phyloP scores from a whole-genome alignment of 129 eudicot species.

The Rutidosis leptorrhynchoides region DNA sequence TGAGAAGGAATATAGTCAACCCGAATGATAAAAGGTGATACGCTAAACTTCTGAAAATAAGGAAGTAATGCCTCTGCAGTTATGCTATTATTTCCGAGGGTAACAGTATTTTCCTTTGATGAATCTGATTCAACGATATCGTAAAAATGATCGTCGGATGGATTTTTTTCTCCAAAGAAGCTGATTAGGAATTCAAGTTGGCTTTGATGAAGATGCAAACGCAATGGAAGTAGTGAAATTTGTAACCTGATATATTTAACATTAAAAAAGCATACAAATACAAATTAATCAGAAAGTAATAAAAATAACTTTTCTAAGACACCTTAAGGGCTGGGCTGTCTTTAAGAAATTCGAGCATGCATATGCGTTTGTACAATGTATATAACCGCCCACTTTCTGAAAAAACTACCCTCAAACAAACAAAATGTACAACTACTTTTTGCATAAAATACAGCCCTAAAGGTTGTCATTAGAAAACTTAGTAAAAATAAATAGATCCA shows the following conservation, averaged over 20 bases:
- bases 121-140: conserved; percentile 35
- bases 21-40: conserved; percentile 60
- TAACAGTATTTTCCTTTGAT: conserved; percentile 20
- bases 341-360: too few species aligned
- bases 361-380: too few species aligned
- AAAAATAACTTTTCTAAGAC: background rate
- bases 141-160: conserved; percentile 35
- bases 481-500: background rate
- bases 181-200: conserved; percentile 78
- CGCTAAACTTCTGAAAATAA: conserved; percentile 93
- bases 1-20: conserved; percentile 87
- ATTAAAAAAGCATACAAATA: background rate
- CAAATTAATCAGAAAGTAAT: background rate
- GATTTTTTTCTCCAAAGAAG: conserved; percentile 75
- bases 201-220: conserved; percentile 93
- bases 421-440: too few species aligned
- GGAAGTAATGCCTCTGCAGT: conserved; percentile 87
- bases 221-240: conserved; percentile 69
- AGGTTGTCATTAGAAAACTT: too few species aligned
- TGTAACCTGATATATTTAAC: conserved; percentile 49
- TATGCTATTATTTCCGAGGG: conserved; percentile 35
- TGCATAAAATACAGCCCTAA: too few species aligned
- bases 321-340: too few species aligned
- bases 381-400: too few species aligned
- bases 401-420: too few species aligned